Conservation (phyloP, 805 yeast genomes). For the Lipomyces yamanashiensis region DNA sequence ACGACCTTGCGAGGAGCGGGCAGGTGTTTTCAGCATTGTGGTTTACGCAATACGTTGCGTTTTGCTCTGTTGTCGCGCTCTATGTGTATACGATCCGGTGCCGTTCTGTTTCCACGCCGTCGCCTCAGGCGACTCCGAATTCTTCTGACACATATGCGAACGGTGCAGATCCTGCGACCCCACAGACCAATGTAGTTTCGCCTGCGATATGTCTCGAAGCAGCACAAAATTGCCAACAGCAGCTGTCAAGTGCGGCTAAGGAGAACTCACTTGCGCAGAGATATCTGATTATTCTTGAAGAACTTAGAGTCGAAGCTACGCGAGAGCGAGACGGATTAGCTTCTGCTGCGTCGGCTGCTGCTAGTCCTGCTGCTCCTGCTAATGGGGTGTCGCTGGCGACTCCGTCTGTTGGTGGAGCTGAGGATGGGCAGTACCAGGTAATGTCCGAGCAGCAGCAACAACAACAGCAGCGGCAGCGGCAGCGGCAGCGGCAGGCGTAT, state of each 20-base stretch:
- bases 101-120: conserved; percentile 2
- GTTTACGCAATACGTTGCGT: conserved; percentile 34
- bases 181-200: too few species aligned
- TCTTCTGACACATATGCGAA: too few species aligned
- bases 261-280: conserved; percentile 34
- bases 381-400: too few species aligned
- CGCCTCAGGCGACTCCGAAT: too few species aligned
- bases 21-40: conserved; percentile 30
- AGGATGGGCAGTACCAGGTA: too few species aligned
- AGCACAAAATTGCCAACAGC: conserved; percentile 27
- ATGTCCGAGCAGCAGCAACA: too few species aligned
- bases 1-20: conserved; percentile 11
- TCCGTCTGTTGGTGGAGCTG: too few species aligned
- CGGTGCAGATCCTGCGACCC: too few species aligned
- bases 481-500: too few species aligned
- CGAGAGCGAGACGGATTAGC: conserved; percentile 1
- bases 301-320: conserved; percentile 22
- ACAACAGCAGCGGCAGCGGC: too few species aligned
- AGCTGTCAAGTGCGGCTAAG: conserved; percentile 25
- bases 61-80: conserved; percentile 31
- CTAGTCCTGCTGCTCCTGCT: too few species aligned
- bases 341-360: neutral
- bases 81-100: conserved; percentile 28
- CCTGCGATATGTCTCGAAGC: conserved; percentile 19
- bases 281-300: conserved; percentile 26